Conservation (phyloP, 306 rosid genomes). For the Astragalus membranaceus region DNA sequence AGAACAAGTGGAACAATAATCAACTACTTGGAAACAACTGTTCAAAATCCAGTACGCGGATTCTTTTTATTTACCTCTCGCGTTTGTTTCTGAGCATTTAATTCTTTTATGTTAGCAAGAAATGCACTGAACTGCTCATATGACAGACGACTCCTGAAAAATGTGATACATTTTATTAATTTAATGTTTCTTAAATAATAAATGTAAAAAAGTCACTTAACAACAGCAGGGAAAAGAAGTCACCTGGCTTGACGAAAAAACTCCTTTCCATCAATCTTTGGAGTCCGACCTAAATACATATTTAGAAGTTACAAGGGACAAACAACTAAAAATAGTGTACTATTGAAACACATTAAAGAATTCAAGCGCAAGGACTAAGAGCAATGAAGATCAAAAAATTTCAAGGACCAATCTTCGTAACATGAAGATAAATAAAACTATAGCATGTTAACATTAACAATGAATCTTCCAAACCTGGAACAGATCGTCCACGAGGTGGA, state of each 20-base stretch:
- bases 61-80: conserved; percentile 62
- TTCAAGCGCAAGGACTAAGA: background rate
- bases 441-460: background rate
- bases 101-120: conserved; percentile 89
- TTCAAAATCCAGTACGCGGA: conserved; percentile 1
- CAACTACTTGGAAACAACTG: background rate
- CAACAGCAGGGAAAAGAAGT: conserved; percentile 7
- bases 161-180: conserved; percentile 11
- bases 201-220: background rate
- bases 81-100: conserved; percentile 95
- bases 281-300: conserved; percentile 62
- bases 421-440: background rate
- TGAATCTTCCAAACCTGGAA: conserved; percentile 48
- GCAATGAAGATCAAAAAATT: background rate
- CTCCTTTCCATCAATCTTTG: conserved; percentile 96
- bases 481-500: conserved; percentile 69
- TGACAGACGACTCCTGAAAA: conserved; percentile 86
- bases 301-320: background rate
- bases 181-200: conserved; percentile 14
- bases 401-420: background rate
- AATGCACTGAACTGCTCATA: conserved; percentile 99
- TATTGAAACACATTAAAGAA: background rate
- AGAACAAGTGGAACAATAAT: conserved; percentile 10
- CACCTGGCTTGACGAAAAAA: conserved; percentile 97
- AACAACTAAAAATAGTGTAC: background rate